Evolutionary conservation across 2,329 filamentous ascomycete species (phyloP), one percentile per base, ranked within the genome.

Genomic region (Cercospora sojina): DNA sequence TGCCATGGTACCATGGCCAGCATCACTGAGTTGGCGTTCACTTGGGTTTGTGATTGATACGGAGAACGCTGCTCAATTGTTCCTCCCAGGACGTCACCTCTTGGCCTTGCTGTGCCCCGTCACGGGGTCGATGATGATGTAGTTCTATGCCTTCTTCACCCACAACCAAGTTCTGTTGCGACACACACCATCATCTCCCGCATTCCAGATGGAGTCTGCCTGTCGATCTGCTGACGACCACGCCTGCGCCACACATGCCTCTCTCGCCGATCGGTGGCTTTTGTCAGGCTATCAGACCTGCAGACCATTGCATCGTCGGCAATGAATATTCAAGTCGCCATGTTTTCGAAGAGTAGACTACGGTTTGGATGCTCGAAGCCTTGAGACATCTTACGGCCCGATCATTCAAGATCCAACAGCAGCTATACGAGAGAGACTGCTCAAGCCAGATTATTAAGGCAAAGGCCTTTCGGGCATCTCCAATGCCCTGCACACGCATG

Each of bases 211-310:
- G 51, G 27, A 13, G 18, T 32, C 18, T 56, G 53, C 32, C 53
- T 56, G 53, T 56, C 53, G 53, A 56, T 56, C 53, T 20, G 53
- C 53, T 56, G 53, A 32, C 53, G 53, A 56, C 27, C 27, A 56
- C 31, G 53, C 27, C 53, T 56, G 53, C 53, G 53, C 53, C 53
- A 56, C 53, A 23, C 18, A 5, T 56, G 27, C 18, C n/a, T 10
- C 3, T 6, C 16, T 9, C 53, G n/a, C 18, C 53, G 53, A 56
- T 35, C 27, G 53, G 27, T 31, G 53, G 8, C 31, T 35, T 4
- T 20, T n/a, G 5, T 9, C 51, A 32, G 53, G 16, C 16, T 10
- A 23, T 10, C 27, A n/a, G 35, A 5, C 35, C 13, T 27, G 5
- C 5, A 5, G 25, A 27, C 3, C 25, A 5, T 5, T 16, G 35